Percentiles rank a stretch among this genome's conserved stretches.
phyloP scores from a whole-genome alignment of 495 filamentous ascomycete genomes.

The Trichocladium uniseriatum region DNA sequence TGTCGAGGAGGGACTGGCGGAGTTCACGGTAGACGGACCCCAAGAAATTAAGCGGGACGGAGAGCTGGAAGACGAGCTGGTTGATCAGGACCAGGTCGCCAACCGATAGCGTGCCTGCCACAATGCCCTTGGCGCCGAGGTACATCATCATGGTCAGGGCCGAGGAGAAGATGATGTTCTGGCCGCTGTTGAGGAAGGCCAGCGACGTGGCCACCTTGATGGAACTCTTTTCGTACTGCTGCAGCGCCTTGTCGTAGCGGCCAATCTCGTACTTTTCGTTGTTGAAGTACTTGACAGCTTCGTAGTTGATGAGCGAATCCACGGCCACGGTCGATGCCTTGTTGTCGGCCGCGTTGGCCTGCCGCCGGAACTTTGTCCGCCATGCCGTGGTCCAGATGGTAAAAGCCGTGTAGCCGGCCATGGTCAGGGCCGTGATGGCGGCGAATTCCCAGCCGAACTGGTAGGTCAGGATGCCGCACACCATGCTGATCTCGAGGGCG shows the following conservation, averaged over 20 bases:
- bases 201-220: slow-evolving; percentile 95
- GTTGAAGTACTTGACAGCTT: slow-evolving; percentile 99
- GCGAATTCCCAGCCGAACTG: slow-evolving; percentile 91
- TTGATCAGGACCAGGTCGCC: slow-evolving; percentile 98
- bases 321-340: slow-evolving; percentile 90
- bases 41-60: slow-evolving; percentile 90
- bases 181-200: slow-evolving; percentile 91
- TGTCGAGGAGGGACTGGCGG: slow-evolving; percentile 86
- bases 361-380: slow-evolving; percentile 91
- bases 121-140: slow-evolving; percentile 80
- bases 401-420: slow-evolving; percentile 89
- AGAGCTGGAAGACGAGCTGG: slow-evolving; percentile 96
- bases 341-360: slow-evolving; percentile 94
- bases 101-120: slow-evolving; percentile 71
- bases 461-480: slow-evolving; percentile 88
- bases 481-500: slow-evolving; percentile 85
- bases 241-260: slow-evolving; percentile 80
- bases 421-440: slow-evolving; percentile 79
- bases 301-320: slow-evolving; percentile 95
- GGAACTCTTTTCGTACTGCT: slow-evolving; percentile 80
- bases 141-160: slow-evolving; percentile 99
- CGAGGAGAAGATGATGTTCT: slow-evolving; percentile 93
- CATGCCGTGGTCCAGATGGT: slow-evolving; percentile 93
- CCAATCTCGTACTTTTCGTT: slow-evolving; percentile 91
- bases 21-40: slow-evolving; percentile 94